Evolutionary conservation across 768 basidiomycete genomes (phyloP), one percentile per base, ranked within the genome.

Genomic region (Phanerochaete carnosa): DNA sequence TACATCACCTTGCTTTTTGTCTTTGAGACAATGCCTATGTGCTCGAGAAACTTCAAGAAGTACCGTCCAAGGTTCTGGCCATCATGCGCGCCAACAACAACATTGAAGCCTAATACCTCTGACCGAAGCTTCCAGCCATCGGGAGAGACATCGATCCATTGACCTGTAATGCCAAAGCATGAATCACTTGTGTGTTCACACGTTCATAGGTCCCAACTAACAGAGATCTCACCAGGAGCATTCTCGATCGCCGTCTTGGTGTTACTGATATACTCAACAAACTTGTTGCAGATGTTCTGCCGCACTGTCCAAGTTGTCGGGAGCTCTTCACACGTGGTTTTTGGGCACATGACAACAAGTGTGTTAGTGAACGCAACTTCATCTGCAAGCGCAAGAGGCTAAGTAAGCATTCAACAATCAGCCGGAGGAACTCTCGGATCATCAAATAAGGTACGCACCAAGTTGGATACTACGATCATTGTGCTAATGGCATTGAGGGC

Each of bases 51-150:
- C 0, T 62, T 59, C 1, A 71, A 19, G 35, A 74, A 66, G 39
- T 72, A 73, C 0, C 58, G 45, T 1, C 67, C 72, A 0, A 75
- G 58, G 30, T 74, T 75, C 1, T 65, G 22, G 5, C 74, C 70
- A 46, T 25, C 55, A 45, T 76, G 73, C 2, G 35, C 58, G 0
- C 74, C 68, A 5, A 25, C 61, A 0, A 75, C 57, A 1, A 22
- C 37, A 16, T 61, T 51, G 43, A 74, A 69, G 1, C 64, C 70
- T 8, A 73, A 43, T 0, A 73, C 72, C 22, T 66, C 64, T 1
- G 54, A 26, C 9, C 58, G 19, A 0, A 75, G 39, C 6, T 19
- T 62, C 74, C 74, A 76, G 1, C 22, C 47, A 11, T 49, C 47
- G 12, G n/a, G n/a, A n/a, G n/a, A n/a, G n/a, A n/a, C n/a, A n/a